Base-by-base conservation (phyloP, 2,329 filamentous ascomycete genomes). In the Hypoxylon sp. region DNA sequence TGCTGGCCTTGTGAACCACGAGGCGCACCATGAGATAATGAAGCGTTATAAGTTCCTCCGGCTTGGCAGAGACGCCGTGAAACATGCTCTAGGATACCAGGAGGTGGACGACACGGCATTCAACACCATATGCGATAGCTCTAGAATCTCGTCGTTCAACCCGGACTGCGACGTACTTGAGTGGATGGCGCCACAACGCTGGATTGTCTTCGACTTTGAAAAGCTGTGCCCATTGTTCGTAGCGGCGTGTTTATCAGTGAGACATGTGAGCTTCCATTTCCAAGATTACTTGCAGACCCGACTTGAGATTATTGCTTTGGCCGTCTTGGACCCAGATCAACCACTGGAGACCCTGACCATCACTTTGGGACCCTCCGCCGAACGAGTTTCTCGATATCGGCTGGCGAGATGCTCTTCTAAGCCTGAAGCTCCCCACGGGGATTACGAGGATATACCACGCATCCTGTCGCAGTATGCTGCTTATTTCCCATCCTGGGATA, bases 171-270 rank as follows among this genome's bases (percentile, higher is more conserved):
- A 74, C 26, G 65, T 68, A 13, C 65, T 74, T 13, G 53, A 60
- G 17, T 74, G 73, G 73, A 29, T 17, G 8, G 59, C 63, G 14
- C 61, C 71, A 5, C 14, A 22, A 13, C 71, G 66, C 35, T 74
- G 73, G 73, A n/a, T 11, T 13, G 52, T 44, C 11, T 19, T 14
- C 24, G 11, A 47, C 24, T 10, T 19, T 37, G 24, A 46, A 10
- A 3, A 46, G n/a, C 57, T 61, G 1, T 53, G 60, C 37, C 71
- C 68, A 3, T 47, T 74, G 42, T 74, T 74, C 47, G 54, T 74
- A 17, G 71, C 66, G 3, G 66, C 73, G 5, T 70, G 66, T 14
- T 57, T 74, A 22, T 72, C 71, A 5, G 71, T 71, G 9, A 63
- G 66, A 44, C 63, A 68, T 47, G 64, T 73, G 29, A 67, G 61